Conservation (phyloP, 257 asterid species). For the Datura wrightii region DNA sequence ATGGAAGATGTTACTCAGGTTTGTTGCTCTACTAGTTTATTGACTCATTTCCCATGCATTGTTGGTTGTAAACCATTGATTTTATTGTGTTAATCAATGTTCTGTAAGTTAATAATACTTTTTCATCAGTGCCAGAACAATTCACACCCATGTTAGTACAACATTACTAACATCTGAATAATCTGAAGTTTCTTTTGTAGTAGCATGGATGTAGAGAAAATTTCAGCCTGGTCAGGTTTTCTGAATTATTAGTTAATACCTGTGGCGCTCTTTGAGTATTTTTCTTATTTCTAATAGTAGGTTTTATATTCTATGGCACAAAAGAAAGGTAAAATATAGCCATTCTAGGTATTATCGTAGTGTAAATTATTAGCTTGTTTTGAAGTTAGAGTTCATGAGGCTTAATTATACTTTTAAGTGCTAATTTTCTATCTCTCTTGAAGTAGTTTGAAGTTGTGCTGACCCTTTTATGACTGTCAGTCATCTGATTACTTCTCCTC, state of each 20-base stretch:
- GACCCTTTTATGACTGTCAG: not conserved
- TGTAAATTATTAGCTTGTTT: not conserved
- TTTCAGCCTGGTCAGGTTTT: no score
- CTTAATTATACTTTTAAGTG: not conserved
- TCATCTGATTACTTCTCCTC: conserved; percentile 10
- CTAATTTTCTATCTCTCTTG: not conserved
- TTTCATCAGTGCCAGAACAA: not conserved
- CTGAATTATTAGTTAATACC: not conserved
- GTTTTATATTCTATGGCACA: not conserved
- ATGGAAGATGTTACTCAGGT: conserved; percentile 98
- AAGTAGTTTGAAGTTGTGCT: not conserved
- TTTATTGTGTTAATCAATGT: not conserved
- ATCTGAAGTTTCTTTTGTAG: not conserved
- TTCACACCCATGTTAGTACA: not conserved
- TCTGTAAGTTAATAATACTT: not conserved
- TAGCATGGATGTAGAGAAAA: not conserved
- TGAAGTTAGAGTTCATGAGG: not conserved
- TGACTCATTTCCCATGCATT: not conserved
- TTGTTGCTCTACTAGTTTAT: conserved; percentile 25
- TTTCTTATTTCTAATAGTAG: not conserved
- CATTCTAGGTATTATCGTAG: not conserved
- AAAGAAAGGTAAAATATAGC: not conserved
- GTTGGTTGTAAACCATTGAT: not conserved
- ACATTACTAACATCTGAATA: not conserved
- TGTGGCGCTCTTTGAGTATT: not conserved